These are phyloP conservation scores for Gastrodia elata DNA, from an alignment of 106 monocot genomes.

Conservation along the genomic window DNA sequence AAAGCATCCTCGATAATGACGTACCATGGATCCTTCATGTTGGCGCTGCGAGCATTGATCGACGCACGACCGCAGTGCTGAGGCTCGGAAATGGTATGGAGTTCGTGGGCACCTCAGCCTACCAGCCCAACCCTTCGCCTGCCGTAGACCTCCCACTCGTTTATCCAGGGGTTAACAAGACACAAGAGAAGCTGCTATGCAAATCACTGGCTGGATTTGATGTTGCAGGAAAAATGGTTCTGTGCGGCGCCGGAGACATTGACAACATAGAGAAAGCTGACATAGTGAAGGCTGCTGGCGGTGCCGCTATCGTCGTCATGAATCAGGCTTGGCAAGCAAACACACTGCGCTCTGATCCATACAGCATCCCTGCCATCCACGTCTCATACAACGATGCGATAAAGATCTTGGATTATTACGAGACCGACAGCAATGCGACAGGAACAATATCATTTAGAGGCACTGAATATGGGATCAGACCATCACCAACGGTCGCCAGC, in stretches of 20 bases:
- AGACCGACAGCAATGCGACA: neutral
- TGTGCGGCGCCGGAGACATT: constrained; percentile 9
- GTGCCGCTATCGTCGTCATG: constrained; percentile 23
- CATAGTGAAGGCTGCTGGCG: constrained; percentile 25
- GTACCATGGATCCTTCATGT: constrained; percentile 23
- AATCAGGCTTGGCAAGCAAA: neutral
- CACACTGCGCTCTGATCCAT: neutral
- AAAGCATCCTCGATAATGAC: constrained; percentile 5
- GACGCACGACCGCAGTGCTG: neutral
- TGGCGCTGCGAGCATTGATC: constrained; percentile 9
- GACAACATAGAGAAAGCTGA: neutral
- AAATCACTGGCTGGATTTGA: constrained; percentile 3
- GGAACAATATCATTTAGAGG: constrained; percentile 7
- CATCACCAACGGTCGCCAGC: neutral
- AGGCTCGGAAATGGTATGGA: constrained; percentile 14
- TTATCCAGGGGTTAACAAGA: neutral
- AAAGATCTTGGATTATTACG: constrained; percentile 9
- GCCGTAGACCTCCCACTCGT: neutral
- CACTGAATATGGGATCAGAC: neutral
- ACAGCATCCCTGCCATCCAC: constrained; percentile 13
- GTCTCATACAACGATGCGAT: constrained; percentile 9
- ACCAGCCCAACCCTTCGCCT: constrained; percentile 1
- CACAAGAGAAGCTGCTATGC: neutral
- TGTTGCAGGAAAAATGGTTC: constrained; percentile 22
- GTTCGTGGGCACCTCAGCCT: constrained; percentile 5